A percentile compares a stretch with the other conserved stretches of the same genome.
phyloP scores from a whole-genome alignment of 345 rosid genomes.

The Raphanus raphanistrum region DNA sequence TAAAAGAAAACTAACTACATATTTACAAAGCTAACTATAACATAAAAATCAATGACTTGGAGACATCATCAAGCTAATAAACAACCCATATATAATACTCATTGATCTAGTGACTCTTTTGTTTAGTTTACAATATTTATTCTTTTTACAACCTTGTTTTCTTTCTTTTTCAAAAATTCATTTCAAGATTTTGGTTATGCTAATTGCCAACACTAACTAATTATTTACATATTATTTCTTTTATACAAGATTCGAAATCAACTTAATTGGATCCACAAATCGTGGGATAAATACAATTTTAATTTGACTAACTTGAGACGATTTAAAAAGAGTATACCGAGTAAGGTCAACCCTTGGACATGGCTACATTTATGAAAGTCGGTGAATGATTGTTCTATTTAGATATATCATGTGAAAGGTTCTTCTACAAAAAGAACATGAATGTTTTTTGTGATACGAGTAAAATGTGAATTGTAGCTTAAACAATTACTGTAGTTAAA shows the following conservation, averaged over 20 bases:
- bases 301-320: background rate
- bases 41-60: background rate
- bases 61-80: background rate
- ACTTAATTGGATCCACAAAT: background rate
- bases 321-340: background rate
- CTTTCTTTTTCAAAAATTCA: background rate
- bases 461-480: slow-evolving; percentile 1
- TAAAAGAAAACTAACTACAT: background rate
- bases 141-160: background rate
- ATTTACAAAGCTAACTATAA: background rate
- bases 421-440: background rate
- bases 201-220: background rate
- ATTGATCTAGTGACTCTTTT: background rate
- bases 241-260: background rate
- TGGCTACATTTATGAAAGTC: slow-evolving; percentile 19
- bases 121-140: background rate
- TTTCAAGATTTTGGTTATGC: background rate
- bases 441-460: background rate
- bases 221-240: background rate
- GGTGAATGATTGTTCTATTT: slow-evolving; percentile 15
- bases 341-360: slow-evolving; percentile 9
- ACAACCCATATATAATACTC: background rate
- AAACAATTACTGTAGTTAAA: background rate
- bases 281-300: background rate
- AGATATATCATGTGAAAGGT: slow-evolving; percentile 7